Evolutionary conservation across 345 rosid genomes (phyloP).

Genomic region (Laguncularia racemosa): DNA sequence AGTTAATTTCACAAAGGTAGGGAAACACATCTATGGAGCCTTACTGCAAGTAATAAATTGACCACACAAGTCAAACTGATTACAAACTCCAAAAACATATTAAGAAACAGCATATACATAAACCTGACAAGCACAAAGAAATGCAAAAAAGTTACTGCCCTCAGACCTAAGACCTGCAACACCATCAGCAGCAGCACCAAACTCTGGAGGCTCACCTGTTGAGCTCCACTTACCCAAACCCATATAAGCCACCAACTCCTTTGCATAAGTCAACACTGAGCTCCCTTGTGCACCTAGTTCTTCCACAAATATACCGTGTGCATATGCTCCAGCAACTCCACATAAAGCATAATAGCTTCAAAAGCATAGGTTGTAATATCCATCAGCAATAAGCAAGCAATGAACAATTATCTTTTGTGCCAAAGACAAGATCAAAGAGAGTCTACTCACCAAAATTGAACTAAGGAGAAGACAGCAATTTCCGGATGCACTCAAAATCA

Average conservation of each 20-base stretch:
- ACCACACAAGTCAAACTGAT: too few relatives aligned
- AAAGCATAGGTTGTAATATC: conserved; percentile 10
- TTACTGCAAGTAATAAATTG: too few relatives aligned
- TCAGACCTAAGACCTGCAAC: conserved; percentile 88
- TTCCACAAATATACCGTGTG: conserved; percentile 85
- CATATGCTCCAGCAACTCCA: conserved; percentile 99
- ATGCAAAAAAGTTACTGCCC: conserved; percentile 5
- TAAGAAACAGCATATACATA: neutral
- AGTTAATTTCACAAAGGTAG: too few relatives aligned
- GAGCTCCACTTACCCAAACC: conserved; percentile 76
- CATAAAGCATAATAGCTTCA: conserved; percentile 85
- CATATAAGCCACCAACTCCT: conserved; percentile 91
- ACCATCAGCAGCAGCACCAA: conserved; percentile 99
- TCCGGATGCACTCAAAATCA: conserved; percentile 71
- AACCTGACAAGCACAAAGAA: neutral
- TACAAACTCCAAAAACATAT: neutral
- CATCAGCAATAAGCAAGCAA: neutral
- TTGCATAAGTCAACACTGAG: conserved; percentile 88
- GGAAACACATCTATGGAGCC: too few relatives aligned
- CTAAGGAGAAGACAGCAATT: conserved; percentile 78
- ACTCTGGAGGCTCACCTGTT: conserved; percentile 82
- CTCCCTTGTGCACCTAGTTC: conserved; percentile 88
- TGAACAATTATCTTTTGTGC: neutral
- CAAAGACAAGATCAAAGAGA: conserved; percentile 1
- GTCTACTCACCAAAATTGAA: conserved; percentile 72